Base-by-base conservation (phyloP, 805 yeast genomes). In the Candida argentea region DNA sequence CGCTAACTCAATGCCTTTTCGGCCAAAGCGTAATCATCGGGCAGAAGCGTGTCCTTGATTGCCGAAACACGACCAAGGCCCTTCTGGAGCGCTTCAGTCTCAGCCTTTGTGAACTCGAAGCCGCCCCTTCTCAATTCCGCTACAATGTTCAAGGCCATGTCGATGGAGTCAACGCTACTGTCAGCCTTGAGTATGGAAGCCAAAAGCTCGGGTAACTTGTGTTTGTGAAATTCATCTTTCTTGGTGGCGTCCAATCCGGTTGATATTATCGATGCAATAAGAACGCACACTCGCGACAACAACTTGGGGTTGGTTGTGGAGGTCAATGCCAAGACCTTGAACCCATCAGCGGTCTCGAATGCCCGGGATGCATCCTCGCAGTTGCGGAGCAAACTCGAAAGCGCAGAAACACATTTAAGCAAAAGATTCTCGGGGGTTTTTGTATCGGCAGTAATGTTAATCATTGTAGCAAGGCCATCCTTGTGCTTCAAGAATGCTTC, bases 321-420 rank as follows among this genome's bases (percentile, higher is more conserved):
- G 49, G 29, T 42, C 39, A 20, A 43, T 28, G 24, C 50, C 11
- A 78, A 44, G 10, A 69, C 41, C 4, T 58, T 55, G 79, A 93
- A 79, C 6, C 96, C 96, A 11, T 68, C 49, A 4, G 50, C 39
- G 17, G 58, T 48, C 22, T 60, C 69, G 42, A 91, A 89, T 35
- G 59, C 47, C 4, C 57, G 53, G 33, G 73, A 73, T 3, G 75
- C 78, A 0, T 54, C 55, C 16, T 57, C 52, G 44, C 73, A 76
- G 54, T 89, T 87, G 45, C 94, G 72, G 5, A 85, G 52, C 9
- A 76, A 60, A 22, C 78, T 74, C 1, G 93, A 70, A 11, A 89
- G 53, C 0, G 96, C 95, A 47, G 81, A 83, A 16, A 86, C 46
- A 0, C 84, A 75, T 48, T 87, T 87, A 19, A 69, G 50, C 29